These are phyloP conservation scores for Heliamphora exappendiculata DNA, from an alignment of 148 eudicot genomes.

Conservation along the genomic window DNA sequence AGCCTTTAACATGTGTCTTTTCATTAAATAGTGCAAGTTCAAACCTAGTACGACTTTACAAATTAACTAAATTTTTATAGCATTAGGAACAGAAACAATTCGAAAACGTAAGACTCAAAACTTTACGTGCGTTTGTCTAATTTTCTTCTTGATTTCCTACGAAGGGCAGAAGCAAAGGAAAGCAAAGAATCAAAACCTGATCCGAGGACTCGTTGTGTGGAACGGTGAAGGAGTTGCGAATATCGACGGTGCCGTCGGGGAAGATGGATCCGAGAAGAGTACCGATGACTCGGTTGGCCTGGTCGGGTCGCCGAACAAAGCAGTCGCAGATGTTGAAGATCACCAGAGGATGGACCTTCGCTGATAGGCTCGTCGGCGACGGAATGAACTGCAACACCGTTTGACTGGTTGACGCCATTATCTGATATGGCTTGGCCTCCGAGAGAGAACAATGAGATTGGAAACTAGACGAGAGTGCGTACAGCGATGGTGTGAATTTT, in stretches of 20 bases:
- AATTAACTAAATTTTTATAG: too few relatives aligned
- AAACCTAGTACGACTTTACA: neutral
- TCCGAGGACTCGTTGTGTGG: constrained; percentile 86
- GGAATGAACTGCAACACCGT: constrained; percentile 56
- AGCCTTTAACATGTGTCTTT: neutral
- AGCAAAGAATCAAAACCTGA: constrained; percentile 67
- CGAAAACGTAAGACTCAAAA: neutral
- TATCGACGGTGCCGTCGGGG: constrained; percentile 76
- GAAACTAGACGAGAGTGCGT: neutral
- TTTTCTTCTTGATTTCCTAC: neutral
- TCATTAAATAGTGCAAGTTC: neutral
- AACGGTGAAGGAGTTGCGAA: constrained; percentile 86
- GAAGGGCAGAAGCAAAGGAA: neutral
- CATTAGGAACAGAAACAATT: neutral
- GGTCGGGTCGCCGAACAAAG: constrained; percentile 82
- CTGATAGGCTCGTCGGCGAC: constrained; percentile 39
- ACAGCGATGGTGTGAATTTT: neutral
- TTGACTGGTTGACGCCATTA: constrained; percentile 47
- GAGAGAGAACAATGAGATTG: neutral
- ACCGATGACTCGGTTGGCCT: constrained; percentile 88
- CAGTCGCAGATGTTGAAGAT: constrained; percentile 86
- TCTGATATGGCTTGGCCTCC: neutral
- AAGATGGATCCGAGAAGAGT: constrained; percentile 82
- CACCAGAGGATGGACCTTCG: constrained; percentile 81
- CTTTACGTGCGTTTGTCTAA: neutral